Conservation (phyloP, 805 yeast species). For the Candida nemodendra region DNA sequence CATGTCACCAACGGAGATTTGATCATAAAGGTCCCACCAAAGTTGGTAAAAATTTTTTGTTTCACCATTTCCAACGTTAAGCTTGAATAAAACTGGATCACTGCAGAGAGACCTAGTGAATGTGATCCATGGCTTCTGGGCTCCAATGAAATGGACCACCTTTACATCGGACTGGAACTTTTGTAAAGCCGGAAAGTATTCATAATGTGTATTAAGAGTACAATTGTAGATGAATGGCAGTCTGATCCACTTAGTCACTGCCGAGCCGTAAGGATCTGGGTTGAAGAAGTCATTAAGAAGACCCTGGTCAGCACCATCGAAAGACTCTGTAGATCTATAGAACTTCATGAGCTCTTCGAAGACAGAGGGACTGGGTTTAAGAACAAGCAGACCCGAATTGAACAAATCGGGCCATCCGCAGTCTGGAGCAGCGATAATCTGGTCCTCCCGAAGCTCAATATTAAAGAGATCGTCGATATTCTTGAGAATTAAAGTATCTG, state of each 20-base stretch:
- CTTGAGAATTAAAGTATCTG: conserved; percentile 49
- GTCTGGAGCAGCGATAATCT: conserved; percentile 65
- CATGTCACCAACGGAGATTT: conserved; percentile 10
- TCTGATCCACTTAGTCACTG: conserved; percentile 51
- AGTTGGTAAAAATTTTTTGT: conserved; percentile 21
- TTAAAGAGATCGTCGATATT: conserved; percentile 32
- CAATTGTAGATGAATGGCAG: conserved; percentile 85
- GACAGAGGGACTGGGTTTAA: conserved; percentile 48
- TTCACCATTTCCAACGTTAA: conserved; percentile 14
- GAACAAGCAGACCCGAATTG: conserved; percentile 72
- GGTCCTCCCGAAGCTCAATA: conserved; percentile 23
- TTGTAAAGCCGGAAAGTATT: conserved; percentile 34
- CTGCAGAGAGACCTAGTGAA: conserved; percentile 4
- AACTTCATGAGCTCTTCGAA: conserved; percentile 40
- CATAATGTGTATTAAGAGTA: conserved; percentile 46
- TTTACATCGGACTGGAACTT: conserved; percentile 38
- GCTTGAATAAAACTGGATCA: conserved; percentile 11
- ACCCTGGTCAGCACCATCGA: conserved; percentile 95
- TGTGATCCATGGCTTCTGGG: conserved; percentile 44
- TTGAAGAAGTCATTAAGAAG: conserved; percentile 72
- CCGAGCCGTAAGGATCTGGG: conserved; percentile 22
- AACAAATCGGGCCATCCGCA: conserved; percentile 92
- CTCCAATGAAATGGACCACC: conserved; percentile 67
- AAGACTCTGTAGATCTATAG: conserved; percentile 34
- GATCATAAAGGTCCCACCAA: conserved; percentile 33